A percentile compares a stretch with the other conserved stretches of the same genome.
These are phyloP conservation scores for Neurospora terricola DNA, from an alignment of 495 filamentous ascomycete genomes.

Conservation along the genomic window DNA sequence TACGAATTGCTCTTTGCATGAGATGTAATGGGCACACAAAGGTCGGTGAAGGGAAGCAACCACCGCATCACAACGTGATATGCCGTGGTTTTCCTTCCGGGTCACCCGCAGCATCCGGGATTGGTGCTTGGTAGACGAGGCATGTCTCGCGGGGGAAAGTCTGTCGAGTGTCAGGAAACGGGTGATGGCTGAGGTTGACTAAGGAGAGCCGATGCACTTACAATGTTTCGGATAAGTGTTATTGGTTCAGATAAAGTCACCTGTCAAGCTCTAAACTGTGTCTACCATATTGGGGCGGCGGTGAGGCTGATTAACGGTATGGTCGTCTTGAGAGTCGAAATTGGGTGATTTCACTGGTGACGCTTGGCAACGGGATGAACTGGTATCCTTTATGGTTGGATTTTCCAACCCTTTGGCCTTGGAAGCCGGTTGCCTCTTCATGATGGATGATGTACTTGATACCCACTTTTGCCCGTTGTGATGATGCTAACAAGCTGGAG, in stretches of 20 bases:
- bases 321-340: neutral
- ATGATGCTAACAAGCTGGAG: neutral
- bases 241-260: neutral
- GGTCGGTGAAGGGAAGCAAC: conserved; percentile 11
- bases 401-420: neutral
- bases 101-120: neutral
- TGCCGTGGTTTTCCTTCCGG: neutral
- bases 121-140: neutral
- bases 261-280: neutral
- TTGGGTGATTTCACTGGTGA: neutral
- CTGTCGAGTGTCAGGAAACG: neutral
- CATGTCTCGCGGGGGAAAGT: neutral
- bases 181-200: neutral
- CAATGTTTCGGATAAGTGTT: neutral
- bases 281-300: neutral
- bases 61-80: neutral
- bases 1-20: neutral
- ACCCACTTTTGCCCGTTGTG: neutral
- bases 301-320: neutral
- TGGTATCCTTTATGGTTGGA: neutral
- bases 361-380: neutral
- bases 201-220: neutral
- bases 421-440: neutral
- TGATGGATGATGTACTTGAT: neutral
- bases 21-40: conserved; percentile 7